These are phyloP conservation scores for Margaritispora aquatica DNA, from an alignment of 495 filamentous ascomycete genomes.

Conservation along the genomic window DNA sequence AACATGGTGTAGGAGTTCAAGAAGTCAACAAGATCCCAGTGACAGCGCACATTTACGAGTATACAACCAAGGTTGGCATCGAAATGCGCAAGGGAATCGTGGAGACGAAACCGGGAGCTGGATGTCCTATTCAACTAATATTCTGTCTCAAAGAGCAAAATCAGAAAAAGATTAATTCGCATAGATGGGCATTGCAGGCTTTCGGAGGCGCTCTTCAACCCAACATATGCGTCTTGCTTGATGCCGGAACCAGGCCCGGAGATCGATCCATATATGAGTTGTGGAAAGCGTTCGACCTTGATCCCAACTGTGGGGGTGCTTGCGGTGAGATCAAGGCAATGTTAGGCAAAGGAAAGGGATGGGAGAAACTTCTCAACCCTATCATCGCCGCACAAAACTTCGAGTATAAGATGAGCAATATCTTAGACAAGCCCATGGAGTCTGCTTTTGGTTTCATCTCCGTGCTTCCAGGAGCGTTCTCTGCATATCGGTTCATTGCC, in stretches of 20 bases:
- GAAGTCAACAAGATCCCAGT: slow-evolving; percentile 32
- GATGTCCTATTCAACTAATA: slow-evolving; percentile 32
- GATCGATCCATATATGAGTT: slow-evolving; percentile 29
- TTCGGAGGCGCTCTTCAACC: slow-evolving; percentile 33
- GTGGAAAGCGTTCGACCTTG: slow-evolving; percentile 35
- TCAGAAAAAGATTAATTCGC: slow-evolving; percentile 37
- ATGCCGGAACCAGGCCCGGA: slow-evolving; percentile 35
- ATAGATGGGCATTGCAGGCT: slow-evolving; percentile 36
- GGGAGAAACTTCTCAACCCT: slow-evolving; percentile 32
- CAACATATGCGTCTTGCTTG: slow-evolving; percentile 32
- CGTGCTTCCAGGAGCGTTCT: slow-evolving; percentile 36
- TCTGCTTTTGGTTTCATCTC: slow-evolving; percentile 36
- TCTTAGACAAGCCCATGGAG: slow-evolving; percentile 35
- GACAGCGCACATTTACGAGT: slow-evolving; percentile 34
- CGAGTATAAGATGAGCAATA: slow-evolving; percentile 38
- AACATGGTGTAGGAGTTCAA: slow-evolving; percentile 33
- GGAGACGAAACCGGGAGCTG: slow-evolving; percentile 11
- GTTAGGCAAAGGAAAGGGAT: slow-evolving; percentile 29
- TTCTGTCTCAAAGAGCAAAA: slow-evolving; percentile 38
- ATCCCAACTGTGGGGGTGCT: slow-evolving; percentile 32
- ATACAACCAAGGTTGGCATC: slow-evolving; percentile 33
- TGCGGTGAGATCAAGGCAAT: slow-evolving; percentile 37
- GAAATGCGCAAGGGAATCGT: slow-evolving; percentile 28
- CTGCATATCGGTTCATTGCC: slow-evolving; percentile 34
- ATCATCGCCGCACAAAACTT: slow-evolving; percentile 35